These are phyloP conservation scores for Berberis thunbergii DNA, from an alignment of 164 flowering plant genomes.

Conservation along the genomic window DNA sequence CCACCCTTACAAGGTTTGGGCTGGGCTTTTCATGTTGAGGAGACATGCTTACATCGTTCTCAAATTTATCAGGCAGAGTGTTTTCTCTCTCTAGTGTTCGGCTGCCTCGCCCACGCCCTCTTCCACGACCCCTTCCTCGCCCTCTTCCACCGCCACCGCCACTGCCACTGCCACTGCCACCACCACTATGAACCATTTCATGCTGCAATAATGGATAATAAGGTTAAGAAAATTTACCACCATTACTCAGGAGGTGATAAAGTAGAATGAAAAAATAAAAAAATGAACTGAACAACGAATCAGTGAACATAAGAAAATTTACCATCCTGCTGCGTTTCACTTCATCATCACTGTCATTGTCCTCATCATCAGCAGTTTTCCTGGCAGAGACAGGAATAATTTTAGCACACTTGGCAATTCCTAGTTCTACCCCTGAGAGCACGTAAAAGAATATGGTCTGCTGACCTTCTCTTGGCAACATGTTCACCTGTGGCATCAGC, in stretches of 20 bases:
- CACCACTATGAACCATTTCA: constrained; percentile 35
- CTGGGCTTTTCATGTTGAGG: constrained; percentile 28
- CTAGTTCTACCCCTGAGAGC: neutral
- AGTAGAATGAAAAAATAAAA: neutral
- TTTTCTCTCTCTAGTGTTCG: constrained; percentile 43
- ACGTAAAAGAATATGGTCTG: neutral
- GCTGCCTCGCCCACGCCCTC: constrained; percentile 72
- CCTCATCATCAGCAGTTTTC: constrained; percentile 60
- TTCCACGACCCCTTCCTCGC: constrained; percentile 72
- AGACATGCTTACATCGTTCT: constrained; percentile 25
- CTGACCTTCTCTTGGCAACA: constrained; percentile 51
- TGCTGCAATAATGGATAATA: constrained; percentile 28
- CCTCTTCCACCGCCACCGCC: constrained; percentile 27
- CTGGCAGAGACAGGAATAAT: constrained; percentile 24
- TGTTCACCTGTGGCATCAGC: constrained; percentile 61
- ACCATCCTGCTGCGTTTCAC: constrained; percentile 65
- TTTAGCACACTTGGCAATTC: neutral
- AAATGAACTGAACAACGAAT: neutral
- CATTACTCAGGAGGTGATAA: too few relatives aligned
- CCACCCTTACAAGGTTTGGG: constrained; percentile 15
- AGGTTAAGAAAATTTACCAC: neutral
- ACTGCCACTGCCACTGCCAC: too few relatives aligned
- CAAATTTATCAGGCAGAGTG: constrained; percentile 34
- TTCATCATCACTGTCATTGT: constrained; percentile 78
- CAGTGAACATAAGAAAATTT: constrained; percentile 2